phyloP scores from a whole-genome alignment of 2,329 filamentous ascomycete genomes.

The Cercospora sp. region DNA sequence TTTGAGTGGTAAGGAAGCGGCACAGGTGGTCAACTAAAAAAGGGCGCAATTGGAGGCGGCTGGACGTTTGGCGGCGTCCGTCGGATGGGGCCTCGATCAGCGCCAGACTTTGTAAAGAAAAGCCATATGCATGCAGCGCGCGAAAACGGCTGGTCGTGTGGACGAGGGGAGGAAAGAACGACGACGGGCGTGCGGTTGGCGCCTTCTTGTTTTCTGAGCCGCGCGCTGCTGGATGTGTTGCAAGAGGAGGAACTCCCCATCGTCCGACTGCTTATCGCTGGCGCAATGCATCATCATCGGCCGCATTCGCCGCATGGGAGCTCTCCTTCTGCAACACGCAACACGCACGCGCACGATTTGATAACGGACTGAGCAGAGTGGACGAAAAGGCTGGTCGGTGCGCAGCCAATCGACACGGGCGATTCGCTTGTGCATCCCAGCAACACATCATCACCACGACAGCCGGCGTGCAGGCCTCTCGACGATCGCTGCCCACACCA shows the following conservation, averaged over 20 bases:
- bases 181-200: neutral
- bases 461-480: neutral
- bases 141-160: neutral
- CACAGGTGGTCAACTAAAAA: constrained; percentile 6
- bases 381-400: neutral
- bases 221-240: neutral
- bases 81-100: constrained; percentile 7
- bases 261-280: neutral
- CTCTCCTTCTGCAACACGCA: neutral
- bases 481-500: neutral
- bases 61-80: neutral
- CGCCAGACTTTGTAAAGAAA: constrained; percentile 1
- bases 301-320: neutral
- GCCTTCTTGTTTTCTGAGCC: neutral
- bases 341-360: neutral
- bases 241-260: neutral
- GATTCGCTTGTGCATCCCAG: neutral
- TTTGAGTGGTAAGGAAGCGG: constrained; percentile 20
- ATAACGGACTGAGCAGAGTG: neutral
- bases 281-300: constrained; percentile 3
- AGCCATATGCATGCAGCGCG: neutral
- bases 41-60: constrained; percentile 2
- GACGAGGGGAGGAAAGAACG: neutral
- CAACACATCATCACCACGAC: neutral
- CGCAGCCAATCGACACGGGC: neutral